phyloP scores from a whole-genome alignment of 2,329 filamentous ascomycete genomes.

The Talaromyces amestolkiae region DNA sequence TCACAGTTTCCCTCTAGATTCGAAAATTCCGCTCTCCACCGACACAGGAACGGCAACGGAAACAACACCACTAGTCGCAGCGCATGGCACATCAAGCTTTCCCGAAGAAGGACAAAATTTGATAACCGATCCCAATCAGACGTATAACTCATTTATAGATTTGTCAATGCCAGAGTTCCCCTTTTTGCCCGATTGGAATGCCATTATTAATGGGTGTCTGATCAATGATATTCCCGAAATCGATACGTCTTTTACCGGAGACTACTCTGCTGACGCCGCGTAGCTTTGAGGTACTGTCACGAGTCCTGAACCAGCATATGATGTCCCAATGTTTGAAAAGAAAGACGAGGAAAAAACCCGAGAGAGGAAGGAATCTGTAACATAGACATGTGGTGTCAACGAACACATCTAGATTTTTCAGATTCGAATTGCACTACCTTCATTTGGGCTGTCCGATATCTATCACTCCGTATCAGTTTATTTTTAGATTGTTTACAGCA shows the following conservation, averaged over 20 bases:
- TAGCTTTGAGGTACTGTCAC: neutral
- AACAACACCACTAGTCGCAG: neutral
- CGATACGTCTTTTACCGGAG: neutral
- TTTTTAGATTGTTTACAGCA: too few relatives aligned
- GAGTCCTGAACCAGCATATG: neutral
- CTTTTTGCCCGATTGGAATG: conserved; percentile 24
- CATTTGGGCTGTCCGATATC: too few relatives aligned
- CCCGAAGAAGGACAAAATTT: conserved; percentile 4
- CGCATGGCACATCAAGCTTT: neutral
- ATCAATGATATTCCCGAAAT: neutral
- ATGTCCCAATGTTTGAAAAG: neutral
- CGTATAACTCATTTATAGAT: conserved; percentile 19
- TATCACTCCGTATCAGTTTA: too few relatives aligned
- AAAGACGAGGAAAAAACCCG: neutral
- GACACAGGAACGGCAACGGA: neutral
- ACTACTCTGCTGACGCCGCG: neutral
- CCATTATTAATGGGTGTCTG: conserved; percentile 19
- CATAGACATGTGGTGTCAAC: too few relatives aligned
- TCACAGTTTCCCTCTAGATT: neutral
- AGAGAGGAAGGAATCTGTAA: neutral
- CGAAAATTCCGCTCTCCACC: neutral
- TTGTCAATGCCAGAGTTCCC: conserved; percentile 21
- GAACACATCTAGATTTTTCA: too few relatives aligned
- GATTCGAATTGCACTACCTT: too few relatives aligned
- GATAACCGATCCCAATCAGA: conserved; percentile 14